Evolutionary conservation across 1,284 basidiomycete species (phyloP).

Genomic region (Ustilago curta): DNA sequence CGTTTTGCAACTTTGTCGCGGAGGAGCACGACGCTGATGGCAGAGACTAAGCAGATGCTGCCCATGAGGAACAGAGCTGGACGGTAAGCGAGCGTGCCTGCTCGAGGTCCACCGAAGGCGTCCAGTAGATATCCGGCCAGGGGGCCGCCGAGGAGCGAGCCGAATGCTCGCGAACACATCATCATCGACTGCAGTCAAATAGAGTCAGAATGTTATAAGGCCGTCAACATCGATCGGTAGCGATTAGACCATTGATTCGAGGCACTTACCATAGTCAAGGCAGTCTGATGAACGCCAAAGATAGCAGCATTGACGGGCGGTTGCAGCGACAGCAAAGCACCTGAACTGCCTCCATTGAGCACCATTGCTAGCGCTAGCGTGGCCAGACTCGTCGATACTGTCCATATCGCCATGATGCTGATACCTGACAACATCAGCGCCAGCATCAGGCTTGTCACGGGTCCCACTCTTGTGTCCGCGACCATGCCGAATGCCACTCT

Average conservation of each 20-base stretch:
- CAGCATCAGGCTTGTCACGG: conserved; percentile 45
- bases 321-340: conserved; percentile 49
- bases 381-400: conserved; percentile 33
- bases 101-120: conserved; percentile 42
- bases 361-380: conserved; percentile 49
- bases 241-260: no score
- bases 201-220: no score
- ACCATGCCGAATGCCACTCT: conserved; percentile 50
- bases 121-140: conserved; percentile 53
- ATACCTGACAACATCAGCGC: conserved; percentile 38
- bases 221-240: no score
- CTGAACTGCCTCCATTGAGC: conserved; percentile 50
- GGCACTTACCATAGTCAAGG: conserved; percentile 42
- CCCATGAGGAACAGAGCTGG: conserved; percentile 51
- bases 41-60: conserved; percentile 39
- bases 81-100: conserved; percentile 36
- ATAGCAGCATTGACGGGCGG: conserved; percentile 53
- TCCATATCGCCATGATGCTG: conserved; percentile 53
- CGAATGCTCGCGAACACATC: conserved; percentile 45
- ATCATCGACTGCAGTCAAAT: conserved; percentile 34
- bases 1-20: conserved; percentile 34
- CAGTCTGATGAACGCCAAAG: conserved; percentile 49
- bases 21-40: conserved; percentile 33
- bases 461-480: conserved; percentile 49
- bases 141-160: conserved; percentile 47